Evolutionary conservation across 495 filamentous ascomycete species (phyloP).

Genomic region (Neurospora sp.): DNA sequence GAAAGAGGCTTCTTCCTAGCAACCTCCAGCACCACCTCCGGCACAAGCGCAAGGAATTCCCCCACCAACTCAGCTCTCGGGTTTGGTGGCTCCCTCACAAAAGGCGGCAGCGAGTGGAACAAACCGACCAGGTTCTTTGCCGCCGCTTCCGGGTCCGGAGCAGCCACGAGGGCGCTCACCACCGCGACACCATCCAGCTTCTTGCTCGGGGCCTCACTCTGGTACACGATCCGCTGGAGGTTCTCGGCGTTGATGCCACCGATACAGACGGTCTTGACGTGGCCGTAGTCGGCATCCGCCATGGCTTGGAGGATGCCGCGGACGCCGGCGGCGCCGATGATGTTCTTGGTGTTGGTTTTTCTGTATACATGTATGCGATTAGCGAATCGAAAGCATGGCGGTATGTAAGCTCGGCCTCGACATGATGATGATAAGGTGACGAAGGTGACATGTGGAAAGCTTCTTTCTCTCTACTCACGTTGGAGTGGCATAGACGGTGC

Average conservation of each 20-base stretch:
- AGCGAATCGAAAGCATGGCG: neutral
- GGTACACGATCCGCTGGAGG: slow-evolving; percentile 59
- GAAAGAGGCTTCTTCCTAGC: slow-evolving; percentile 58
- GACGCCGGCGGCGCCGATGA: slow-evolving; percentile 74
- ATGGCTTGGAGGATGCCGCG: slow-evolving; percentile 57
- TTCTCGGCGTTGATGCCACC: slow-evolving; percentile 81
- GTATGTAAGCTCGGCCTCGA: neutral
- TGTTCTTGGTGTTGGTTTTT: slow-evolving; percentile 67
- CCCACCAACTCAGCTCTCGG: slow-evolving; percentile 35
- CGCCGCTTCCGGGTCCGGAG: slow-evolving; percentile 51
- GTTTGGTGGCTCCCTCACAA: slow-evolving; percentile 53
- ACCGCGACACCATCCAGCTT: slow-evolving; percentile 71
- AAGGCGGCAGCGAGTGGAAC: slow-evolving; percentile 27
- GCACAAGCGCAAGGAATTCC: slow-evolving; percentile 39
- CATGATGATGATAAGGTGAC: neutral
- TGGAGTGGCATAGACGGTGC: slow-evolving; percentile 73
- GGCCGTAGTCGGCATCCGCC: slow-evolving; percentile 18
- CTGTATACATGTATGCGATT: slow-evolving; percentile 19
- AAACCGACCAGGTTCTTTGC: slow-evolving; percentile 46
- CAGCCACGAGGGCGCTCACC: slow-evolving; percentile 79
- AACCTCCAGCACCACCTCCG: slow-evolving; percentile 49
- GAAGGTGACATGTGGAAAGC: neutral
- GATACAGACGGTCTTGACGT: slow-evolving; percentile 60
- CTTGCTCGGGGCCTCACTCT: slow-evolving; percentile 42
- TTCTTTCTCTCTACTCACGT: slow-evolving; percentile 43